A percentile compares a stretch with the other conserved stretches of the same genome.
Evolutionary conservation across 192 early-diverging fungal species (phyloP).

Genomic region (Umbelopsis sp.): DNA sequence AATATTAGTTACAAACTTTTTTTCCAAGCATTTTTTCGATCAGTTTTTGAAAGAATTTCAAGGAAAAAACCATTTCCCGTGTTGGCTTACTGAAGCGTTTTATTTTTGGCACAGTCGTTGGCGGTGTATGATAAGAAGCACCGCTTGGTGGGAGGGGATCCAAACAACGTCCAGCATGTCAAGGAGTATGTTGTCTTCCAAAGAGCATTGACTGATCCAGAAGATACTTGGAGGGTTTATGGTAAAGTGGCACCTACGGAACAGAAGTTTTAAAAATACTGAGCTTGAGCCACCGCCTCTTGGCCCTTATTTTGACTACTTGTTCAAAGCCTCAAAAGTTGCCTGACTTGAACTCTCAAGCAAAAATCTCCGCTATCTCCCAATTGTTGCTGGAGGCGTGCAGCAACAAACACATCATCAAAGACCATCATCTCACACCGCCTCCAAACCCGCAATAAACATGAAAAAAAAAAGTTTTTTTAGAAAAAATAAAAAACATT

Average conservation of each 20-base stretch:
- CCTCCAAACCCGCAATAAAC: neutral
- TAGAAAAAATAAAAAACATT: neutral
- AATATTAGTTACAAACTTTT: neutral
- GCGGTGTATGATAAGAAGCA: conserved; percentile 55
- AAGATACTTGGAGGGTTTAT: conserved; percentile 66
- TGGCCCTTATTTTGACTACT: neutral
- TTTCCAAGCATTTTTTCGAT: neutral
- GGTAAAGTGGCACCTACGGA: conserved; percentile 56
- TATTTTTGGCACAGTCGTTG: conserved; percentile 43
- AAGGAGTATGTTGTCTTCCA: conserved; percentile 74
- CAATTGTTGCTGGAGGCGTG: too few relatives aligned
- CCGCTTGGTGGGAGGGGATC: conserved; percentile 47
- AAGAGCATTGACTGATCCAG: conserved; percentile 57
- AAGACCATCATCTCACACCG: too few relatives aligned
- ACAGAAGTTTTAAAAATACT: conserved; percentile 19
- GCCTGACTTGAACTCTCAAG: too few relatives aligned
- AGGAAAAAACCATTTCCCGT: neutral
- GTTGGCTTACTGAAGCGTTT: neutral
- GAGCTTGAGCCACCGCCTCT: neutral
- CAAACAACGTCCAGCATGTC: conserved; percentile 59
- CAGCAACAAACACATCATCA: too few relatives aligned
- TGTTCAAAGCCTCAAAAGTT: too few relatives aligned
- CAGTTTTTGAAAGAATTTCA: neutral
- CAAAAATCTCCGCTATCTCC: too few relatives aligned
- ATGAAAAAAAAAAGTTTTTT: conserved; percentile 8